Base-by-base conservation (phyloP, 2,329 filamentous ascomycete species). In the Teratosphaeria viscida region DNA sequence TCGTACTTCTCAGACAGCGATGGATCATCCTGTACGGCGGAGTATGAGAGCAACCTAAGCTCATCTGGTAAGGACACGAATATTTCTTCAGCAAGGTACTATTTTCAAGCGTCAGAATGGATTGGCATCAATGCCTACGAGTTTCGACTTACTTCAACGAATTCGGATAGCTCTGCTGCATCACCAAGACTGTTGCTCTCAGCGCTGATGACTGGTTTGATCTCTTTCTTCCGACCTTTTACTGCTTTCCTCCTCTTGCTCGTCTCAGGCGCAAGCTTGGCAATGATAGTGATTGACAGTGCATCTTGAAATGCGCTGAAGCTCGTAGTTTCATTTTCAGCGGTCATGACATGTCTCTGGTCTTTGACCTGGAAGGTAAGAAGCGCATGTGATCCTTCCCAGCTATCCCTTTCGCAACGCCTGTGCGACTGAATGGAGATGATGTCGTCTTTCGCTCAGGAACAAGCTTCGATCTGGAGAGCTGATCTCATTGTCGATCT, bases 231-330 rank as follows among this genome's bases (percentile, higher is more conserved):
- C n/a, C 72, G 64, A 2, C 71, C 71, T 59, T 74, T 76, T 2
- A 77, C 69, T 57, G 72, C 74, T 57, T 67, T 61, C 61, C 77
- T 79, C 60, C 80, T 78, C 58, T 75, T 72, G 59, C 77, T 74
- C 62, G 76, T 78, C 27, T 72, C 62, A 29, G 76, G 68, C 60
- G 80, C 74, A 12, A 85, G 80, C 61, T 80, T 83, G 56, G 84
- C 82, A 57, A 92, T 82, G 12, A 94, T 77, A 0, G 84, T 80
- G 16, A 83, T 82, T 8, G 88, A 88, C 62, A 94, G 77, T 68
- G 83, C 89, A 67, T 94, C 90, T 58, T 87, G 80, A 72, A 94
- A 91, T 54, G 84, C 76, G 57, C 85, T 81, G 70, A 84, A 87
- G 67, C 89, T 89, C 47, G 69, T 64, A 57, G 74, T 67, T 56